Base-by-base conservation (phyloP, 164 flowering plant genomes). In the Kalanchoe fedtschenkoi region DNA sequence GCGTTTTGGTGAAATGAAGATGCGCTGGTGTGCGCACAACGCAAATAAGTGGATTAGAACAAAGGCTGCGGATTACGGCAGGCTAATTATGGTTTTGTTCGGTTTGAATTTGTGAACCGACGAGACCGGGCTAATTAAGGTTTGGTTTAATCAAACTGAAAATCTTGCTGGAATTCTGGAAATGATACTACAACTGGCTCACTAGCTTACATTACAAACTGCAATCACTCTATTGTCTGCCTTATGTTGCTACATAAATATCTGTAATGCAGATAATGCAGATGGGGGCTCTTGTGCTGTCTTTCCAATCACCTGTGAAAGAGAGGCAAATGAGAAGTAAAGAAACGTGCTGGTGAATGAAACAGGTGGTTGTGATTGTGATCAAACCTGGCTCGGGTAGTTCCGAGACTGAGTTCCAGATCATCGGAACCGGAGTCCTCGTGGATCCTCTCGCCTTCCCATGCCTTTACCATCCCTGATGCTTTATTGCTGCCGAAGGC, bases 391-490 rank as follows among this genome's bases (percentile, higher is more conserved):
- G 93, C 78, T 53, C 70, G 74, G 13, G 96, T 75, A 71, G 72
- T 83, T 55, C 96, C 98, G 22, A 92, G 98, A 34, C 96, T 89
- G 71, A 93, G 96, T 74, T 93, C 98, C 3, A 93, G 84, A 56
- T 93, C 98, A 74, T 93, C 98, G 21, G 88, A 76, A 10, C 70
- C 95, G 60, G 89, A 82, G 53, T 89, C 98, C 34, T 93, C 98
- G 39, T 92, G 98, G 22, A 92, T 92, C 70, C 88, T 82, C 73
- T 92, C 98, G 35, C 98, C 98, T 73, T 89, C 93, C 96, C 97
- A 89, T 7, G 98, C 78, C 74, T 92, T 92, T 47, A 92, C 96
- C n/a, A 88, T 37, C 14, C 87, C 91, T 17, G 71, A 69, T 38
- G 67, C 42, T 42, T 77, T 77, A 9, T 37, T 37, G 70, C 82